Evolutionary conservation across 192 early-diverging fungal genomes (phyloP), one percentile per base, ranked within the genome.

Genomic region (Jimgerdemannia lactiflua): DNA sequence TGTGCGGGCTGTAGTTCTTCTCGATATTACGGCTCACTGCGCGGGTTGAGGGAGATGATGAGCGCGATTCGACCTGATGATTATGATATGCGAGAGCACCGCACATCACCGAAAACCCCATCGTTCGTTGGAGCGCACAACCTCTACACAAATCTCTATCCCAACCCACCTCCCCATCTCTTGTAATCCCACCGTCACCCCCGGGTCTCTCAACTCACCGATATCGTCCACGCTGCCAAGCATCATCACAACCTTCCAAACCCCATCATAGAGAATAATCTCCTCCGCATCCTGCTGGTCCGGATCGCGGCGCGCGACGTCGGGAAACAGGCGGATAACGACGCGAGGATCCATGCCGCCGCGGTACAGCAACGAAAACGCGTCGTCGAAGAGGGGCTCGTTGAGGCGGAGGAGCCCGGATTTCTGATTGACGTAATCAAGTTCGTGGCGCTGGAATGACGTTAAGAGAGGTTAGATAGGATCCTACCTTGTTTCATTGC

Each of bases 301-400:
- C 43, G 78, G 69, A 59, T 81, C 74, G 4, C 76, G 65, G 18
- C 71, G 67, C 49, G 81, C 20, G 42, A 85, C 70, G 17, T 89
- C 82, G 1, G 76, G 75, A 72, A 91, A 89, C 70, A 89, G 77
- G 18, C 72, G 75, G 40, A 94, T 84, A 0, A 92, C 71, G 3
- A 86, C 69, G 2, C 78, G 67, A 9, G 92, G 93, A 79, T 93
- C 89, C 4, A 91, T 76, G n/a, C 84, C 76, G 14, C 91, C 92
- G 76, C 89, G 88, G 39, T 88, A 71, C 40, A 96, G 84, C 6
- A 89, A 76, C 4, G 70, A 64, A 69, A 93, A 82, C 0, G 92
- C 92, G 49, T 91, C 86, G 39, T 94, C 89, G 75, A 95, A 95
- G 0, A 88, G 65, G 3, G 91, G 90, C 42, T 87, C 86, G 17